Evolutionary conservation across 2,329 filamentous ascomycete genomes (phyloP).

Genomic region (Cryphonectria nitschkei): DNA sequence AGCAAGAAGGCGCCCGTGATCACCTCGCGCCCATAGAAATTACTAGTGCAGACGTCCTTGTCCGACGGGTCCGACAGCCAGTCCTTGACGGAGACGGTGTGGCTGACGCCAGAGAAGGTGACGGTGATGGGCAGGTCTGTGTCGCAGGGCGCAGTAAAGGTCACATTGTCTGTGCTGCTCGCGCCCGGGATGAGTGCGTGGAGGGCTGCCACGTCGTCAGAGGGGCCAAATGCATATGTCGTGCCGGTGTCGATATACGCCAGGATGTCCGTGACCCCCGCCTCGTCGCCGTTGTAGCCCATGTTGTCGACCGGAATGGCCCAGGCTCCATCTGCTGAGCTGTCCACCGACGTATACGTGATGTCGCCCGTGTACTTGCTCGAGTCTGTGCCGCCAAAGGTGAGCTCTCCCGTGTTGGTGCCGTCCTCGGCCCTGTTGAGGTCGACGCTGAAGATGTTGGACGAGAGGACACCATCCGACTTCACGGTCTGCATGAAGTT

Average conservation of each 20-base stretch:
- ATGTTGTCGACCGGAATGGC: constrained; percentile 71
- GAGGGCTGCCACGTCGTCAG: constrained; percentile 65
- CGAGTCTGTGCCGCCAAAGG: constrained; percentile 72
- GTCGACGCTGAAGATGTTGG: constrained; percentile 73
- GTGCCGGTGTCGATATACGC: constrained; percentile 87
- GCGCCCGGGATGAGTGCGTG: constrained; percentile 71
- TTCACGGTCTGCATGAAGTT: constrained; percentile 70
- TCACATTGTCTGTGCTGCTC: constrained; percentile 58
- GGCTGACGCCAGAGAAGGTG: constrained; percentile 69
- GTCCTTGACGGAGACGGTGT: constrained; percentile 69
- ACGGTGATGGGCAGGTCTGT: constrained; percentile 64
- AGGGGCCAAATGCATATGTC: constrained; percentile 75
- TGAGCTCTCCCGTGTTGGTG: constrained; percentile 73
- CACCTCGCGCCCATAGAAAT: constrained; percentile 73
- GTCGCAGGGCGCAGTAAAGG: constrained; percentile 75
- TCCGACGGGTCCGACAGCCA: constrained; percentile 61
- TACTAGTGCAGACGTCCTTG: constrained; percentile 65
- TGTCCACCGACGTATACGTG: constrained; percentile 62
- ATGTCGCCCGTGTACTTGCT: constrained; percentile 71
- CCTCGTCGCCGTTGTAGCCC: constrained; percentile 61
- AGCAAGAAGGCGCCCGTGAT: constrained; percentile 75
- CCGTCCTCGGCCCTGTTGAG: constrained; percentile 70
- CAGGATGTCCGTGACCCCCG: constrained; percentile 57
- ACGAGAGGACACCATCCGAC: constrained; percentile 55
- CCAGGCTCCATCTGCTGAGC: constrained; percentile 65